Conservation (phyloP, 1,284 basidiomycete species). For the Porogramme epimiltina region DNA sequence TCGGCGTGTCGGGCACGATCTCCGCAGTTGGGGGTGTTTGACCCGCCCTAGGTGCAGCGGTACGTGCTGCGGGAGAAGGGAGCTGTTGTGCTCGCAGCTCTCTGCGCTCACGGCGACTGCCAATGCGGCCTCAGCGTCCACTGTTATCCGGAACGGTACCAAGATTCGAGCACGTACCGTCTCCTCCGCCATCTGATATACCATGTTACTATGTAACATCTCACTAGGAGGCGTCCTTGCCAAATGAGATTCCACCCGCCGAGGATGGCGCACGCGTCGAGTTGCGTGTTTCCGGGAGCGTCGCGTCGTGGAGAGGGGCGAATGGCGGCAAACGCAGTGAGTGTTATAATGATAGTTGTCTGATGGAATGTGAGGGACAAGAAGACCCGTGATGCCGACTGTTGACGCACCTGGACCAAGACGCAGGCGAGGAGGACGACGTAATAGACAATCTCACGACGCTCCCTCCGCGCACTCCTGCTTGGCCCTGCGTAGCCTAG, state of each 20-base stretch:
- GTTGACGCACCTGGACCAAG: not conserved
- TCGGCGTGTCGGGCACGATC: no score
- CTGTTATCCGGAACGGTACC: not conserved
- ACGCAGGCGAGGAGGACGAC: not conserved
- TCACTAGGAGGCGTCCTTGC: constrained; percentile 11
- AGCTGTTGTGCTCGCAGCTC: no score
- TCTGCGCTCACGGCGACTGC: no score
- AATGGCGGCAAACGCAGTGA: constrained; percentile 2
- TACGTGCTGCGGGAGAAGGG: no score
- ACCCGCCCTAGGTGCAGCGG: no score
- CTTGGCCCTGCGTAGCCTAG: constrained; percentile 1
- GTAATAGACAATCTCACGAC: not conserved
- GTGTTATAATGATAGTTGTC: constrained; percentile 1
- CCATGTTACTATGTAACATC: constrained; percentile 1
- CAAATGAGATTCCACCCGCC: constrained; percentile 15
- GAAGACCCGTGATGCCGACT: not conserved
- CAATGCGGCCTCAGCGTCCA: no score
- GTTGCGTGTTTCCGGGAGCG: constrained; percentile 5
- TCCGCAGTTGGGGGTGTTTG: no score
- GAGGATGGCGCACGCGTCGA: constrained; percentile 9
- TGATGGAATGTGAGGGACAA: not conserved
- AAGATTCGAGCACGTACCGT: constrained; percentile 1
- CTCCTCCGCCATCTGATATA: constrained; percentile 3
- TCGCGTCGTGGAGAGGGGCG: constrained; percentile 4
- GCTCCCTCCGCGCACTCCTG: not conserved